These are phyloP conservation scores for Coriaria nepalensis DNA, from an alignment of 306 rosid genomes.

Conservation along the genomic window DNA sequence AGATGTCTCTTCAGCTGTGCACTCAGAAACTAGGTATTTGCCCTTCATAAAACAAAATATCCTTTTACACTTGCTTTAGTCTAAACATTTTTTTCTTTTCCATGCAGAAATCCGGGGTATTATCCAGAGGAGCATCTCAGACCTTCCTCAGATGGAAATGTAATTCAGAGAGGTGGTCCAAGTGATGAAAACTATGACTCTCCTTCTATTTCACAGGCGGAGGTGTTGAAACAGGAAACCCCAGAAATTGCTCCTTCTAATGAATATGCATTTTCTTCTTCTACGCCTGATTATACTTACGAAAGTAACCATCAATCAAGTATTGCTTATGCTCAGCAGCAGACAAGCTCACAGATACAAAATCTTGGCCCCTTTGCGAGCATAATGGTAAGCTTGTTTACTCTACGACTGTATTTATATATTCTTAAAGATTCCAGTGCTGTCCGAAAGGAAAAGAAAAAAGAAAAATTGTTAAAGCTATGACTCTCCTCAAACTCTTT, in stretches of 20 bases:
- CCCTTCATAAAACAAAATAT: not conserved
- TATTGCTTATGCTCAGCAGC: constrained; percentile 50
- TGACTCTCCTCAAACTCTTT: too few relatives aligned
- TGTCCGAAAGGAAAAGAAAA: too few relatives aligned
- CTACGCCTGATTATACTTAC: constrained; percentile 65
- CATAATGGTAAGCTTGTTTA: constrained; percentile 54
- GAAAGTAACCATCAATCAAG: constrained; percentile 57
- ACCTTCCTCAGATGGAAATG: constrained; percentile 46
- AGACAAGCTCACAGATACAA: constrained; percentile 69
- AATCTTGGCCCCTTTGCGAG: constrained; percentile 61
- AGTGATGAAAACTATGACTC: constrained; percentile 49
- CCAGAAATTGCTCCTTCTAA: constrained; percentile 53
- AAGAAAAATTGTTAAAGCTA: too few relatives aligned
- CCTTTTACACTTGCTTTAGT: constrained; percentile 5
- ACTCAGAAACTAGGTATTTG: constrained; percentile 54
- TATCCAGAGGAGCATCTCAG: constrained; percentile 71
- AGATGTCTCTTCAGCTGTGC: constrained; percentile 56
- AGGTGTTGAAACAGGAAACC: constrained; percentile 59
- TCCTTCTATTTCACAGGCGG: constrained; percentile 65
- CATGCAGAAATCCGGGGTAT: constrained; percentile 66
- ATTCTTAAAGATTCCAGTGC: constrained; percentile 3
- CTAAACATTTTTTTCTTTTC: constrained; percentile 17
- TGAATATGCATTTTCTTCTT: constrained; percentile 62
- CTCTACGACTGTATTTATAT: constrained; percentile 1
- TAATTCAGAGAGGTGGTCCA: constrained; percentile 50